phyloP scores from a whole-genome alignment of 257 asterid genomes.

The Solanum chiquidenum region DNA sequence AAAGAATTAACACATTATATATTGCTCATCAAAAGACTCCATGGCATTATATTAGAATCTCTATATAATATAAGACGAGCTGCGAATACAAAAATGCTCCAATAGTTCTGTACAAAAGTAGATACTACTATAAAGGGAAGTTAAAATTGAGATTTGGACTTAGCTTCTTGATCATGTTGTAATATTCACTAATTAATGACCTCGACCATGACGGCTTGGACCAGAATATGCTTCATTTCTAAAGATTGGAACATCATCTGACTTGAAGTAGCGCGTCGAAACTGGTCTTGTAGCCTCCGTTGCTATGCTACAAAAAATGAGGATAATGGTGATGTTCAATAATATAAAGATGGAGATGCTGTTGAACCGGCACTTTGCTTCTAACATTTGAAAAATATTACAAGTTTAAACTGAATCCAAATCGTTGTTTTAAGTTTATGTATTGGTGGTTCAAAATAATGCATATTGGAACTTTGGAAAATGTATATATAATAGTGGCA shows the following conservation, averaged over 20 bases:
- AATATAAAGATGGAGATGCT: not conserved
- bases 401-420: not conserved
- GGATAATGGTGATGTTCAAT: not conserved
- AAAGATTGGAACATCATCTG: not conserved
- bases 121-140: not conserved
- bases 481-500: not conserved
- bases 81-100: not conserved
- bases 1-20: not conserved
- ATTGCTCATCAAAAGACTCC: not conserved
- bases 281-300: not conserved
- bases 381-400: not conserved
- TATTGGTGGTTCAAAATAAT: not conserved
- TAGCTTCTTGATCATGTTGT: not conserved
- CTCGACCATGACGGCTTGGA: not conserved
- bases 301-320: not conserved
- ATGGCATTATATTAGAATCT: not conserved
- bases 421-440: not conserved
- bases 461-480: not conserved
- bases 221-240: not conserved
- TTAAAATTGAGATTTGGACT: not conserved
- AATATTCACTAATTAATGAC: not conserved
- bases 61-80: not conserved
- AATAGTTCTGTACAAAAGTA: not conserved
- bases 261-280: not conserved
- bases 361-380: not conserved